Evolutionary conservation across 2,329 filamentous ascomycete genomes (phyloP), one percentile per base, ranked within the genome.

Genomic region (Hymenoscyphus occultus): DNA sequence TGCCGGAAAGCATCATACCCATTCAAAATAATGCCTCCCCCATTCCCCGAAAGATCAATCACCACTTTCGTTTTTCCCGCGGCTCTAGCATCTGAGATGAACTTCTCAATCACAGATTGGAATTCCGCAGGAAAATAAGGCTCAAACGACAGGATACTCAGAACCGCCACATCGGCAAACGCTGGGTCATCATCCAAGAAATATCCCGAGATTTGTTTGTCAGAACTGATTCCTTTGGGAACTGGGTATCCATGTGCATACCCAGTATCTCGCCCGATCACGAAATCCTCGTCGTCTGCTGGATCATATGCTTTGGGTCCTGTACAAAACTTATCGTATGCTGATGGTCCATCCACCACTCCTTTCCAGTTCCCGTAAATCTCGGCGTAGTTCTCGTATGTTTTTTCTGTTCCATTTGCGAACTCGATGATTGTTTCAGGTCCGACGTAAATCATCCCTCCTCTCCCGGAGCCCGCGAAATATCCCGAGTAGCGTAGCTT

Each of bases 11-110:
- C 69, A 60, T 83, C 80, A 60, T 80, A 81, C 1, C 80, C 82
- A 2, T 78, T 76, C 14, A 77, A 68, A 13, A 85, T 71, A 56
- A 75, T 73, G 0, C 88, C 88, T 40, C 88, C 88, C 0, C 78
- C 79, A 68, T 91, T 91, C 2, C 78, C 80, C 32, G 67, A 80
- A 7, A 90, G 71, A 66, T 91, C 88, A 63, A 91, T 83, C 42
- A 90, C 79, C 2, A 91, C 77, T 72, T 84, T 86, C 1, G 78
- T 83, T 72, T 86, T 86, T 1, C 80, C 79, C 0, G 77, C 76
- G 2, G 74, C 69, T 62, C 79, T 79, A 14, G 80, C 80, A 51
- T 78, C 75, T 0, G 77, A 73, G n/a, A 87, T 77, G 66, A 86
- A 77, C 1, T 74, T 68, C 58, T 72, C 62, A 35, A 69, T 64